Base-by-base conservation (phyloP, 2,329 filamentous ascomycete genomes). In the Sarocladium brachiariae region DNA sequence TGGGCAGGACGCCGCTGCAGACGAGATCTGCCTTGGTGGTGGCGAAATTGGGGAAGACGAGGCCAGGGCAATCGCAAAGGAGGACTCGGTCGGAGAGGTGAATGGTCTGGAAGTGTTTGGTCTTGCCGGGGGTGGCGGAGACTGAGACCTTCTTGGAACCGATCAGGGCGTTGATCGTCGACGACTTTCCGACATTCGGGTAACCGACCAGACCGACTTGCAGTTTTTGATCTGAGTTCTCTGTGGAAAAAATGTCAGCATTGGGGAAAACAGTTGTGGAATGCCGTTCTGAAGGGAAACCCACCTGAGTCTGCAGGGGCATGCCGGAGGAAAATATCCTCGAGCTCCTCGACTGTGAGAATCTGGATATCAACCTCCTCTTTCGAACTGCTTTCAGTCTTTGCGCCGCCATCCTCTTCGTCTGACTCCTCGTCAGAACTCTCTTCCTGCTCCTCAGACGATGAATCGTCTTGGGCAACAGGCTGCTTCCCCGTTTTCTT, bases 31-130 rank as follows among this genome's bases (percentile, higher is more conserved):
- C 93, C 70, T 97, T 97, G 43, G 91, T 97, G 41, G 85, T 91
- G 52, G 93, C 92, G 60, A 97, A 99, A 70, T 97, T 97, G 60
- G 93, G 91, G 67, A 99, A 97, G 1, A 99, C 95, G 18, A 99
- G 84, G 84, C 93, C 93, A 9, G 93, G 93, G 64, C 93, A 99
- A 83, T 99, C 93, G 69, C 93, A 97, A 6, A 99, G 80, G 43
- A 97, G 80, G 55, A 99, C 89, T 53, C 84, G 82, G 1, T 93
- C 87, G 53, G 87, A 93, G 27, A 99, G 81, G 65, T 96, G 91
- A 53, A 99, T 93, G 1, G 93, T 99, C 69, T 99, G 93, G 73
- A 99, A 99, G 63, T 99, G 93, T 74, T 99, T 99, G 13, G 93
- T 99, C 73, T 99, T 99, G 65, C 93, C 93, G 3, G 93, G 93